A percentile compares a stretch with the other conserved stretches of the same genome.
Evolutionary conservation across 1,284 basidiomycete species (phyloP).

Genomic region (Mycena sp.): DNA sequence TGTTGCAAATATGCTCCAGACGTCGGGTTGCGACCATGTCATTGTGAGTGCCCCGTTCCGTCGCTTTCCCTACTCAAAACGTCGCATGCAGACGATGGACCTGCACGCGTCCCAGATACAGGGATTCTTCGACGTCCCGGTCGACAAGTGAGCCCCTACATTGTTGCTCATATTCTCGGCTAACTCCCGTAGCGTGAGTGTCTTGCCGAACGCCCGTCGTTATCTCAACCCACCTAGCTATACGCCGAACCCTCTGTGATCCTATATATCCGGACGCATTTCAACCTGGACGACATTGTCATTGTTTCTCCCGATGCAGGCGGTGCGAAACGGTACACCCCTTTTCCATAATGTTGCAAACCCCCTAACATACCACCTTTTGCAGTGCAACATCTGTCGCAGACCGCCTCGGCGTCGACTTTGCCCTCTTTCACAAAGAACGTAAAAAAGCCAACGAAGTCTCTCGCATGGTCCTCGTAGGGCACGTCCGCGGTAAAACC

Average conservation of each 20-base stretch:
- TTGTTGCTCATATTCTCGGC: not conserved
- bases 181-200: slow-evolving; percentile 55
- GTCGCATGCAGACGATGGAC: slow-evolving; percentile 87
- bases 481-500: slow-evolving; percentile 91
- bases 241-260: slow-evolving; percentile 98
- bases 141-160: slow-evolving; percentile 84
- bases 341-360: slow-evolving; percentile 3
- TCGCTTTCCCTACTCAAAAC: not conserved
- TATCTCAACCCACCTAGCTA: slow-evolving; percentile 60
- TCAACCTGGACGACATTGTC: slow-evolving; percentile 88
- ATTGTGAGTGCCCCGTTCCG: slow-evolving; percentile 72
- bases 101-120: slow-evolving; percentile 98
- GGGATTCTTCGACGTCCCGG: slow-evolving; percentile 99
- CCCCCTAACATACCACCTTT: slow-evolving; percentile 33
- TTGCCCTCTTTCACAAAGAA: slow-evolving; percentile 99
- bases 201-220: not conserved
- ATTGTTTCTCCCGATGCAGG: slow-evolving; percentile 99
- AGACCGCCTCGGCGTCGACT: slow-evolving; percentile 96
- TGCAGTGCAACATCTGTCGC: slow-evolving; percentile 98
- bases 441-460: slow-evolving; percentile 99
- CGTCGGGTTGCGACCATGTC: slow-evolving; percentile 98
- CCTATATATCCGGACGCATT: slow-evolving; percentile 93
- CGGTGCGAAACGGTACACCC: slow-evolving; percentile 90
- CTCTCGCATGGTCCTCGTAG: slow-evolving; percentile 98
- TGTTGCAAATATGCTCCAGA: slow-evolving; percentile 99